A percentile compares a stretch with the other conserved stretches of the same genome.
Evolutionary conservation across 768 basidiomycete genomes (phyloP).

Genomic region (Coprinopsis cinerea): DNA sequence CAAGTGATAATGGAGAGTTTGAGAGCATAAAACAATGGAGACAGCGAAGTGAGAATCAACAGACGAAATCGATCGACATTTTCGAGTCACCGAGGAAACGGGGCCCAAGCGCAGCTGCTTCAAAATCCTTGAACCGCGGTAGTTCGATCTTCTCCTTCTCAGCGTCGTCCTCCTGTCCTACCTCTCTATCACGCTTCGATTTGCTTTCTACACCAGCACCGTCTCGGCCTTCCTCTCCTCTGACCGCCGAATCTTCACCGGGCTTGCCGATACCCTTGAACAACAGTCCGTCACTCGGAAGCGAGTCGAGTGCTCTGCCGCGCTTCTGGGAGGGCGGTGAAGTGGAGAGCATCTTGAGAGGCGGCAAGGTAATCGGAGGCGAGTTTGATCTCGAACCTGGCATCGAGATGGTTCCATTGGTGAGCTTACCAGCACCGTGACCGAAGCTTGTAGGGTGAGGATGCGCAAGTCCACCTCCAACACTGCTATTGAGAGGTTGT

Average conservation of each 20-base stretch:
- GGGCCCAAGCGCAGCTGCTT: slow-evolving; percentile 39
- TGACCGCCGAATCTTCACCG: slow-evolving; percentile 12
- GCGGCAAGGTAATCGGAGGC: slow-evolving; percentile 69
- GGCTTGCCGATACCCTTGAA: slow-evolving; percentile 16
- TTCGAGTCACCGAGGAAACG: slow-evolving; percentile 11
- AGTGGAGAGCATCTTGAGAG: slow-evolving; percentile 42
- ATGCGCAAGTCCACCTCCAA: background rate
- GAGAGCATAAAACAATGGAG: no score
- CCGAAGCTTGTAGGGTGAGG: no score
- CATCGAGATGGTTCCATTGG: slow-evolving; percentile 23
- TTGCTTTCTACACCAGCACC: slow-evolving; percentile 7
- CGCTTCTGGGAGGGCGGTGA: slow-evolving; percentile 7
- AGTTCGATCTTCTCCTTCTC: slow-evolving; percentile 39
- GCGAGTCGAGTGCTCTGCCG: slow-evolving; percentile 8
- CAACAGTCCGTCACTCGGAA: slow-evolving; percentile 9
- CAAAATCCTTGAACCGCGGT: slow-evolving; percentile 60
- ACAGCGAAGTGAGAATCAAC: background rate
- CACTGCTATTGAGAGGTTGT: slow-evolving; percentile 2
- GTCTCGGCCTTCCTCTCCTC: background rate
- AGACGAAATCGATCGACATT: slow-evolving; percentile 17
- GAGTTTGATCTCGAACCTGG: slow-evolving; percentile 60
- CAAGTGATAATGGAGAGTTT: no score
- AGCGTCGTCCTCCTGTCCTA: slow-evolving; percentile 6
- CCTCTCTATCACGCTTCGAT: background rate
- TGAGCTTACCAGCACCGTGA: slow-evolving; percentile 1